Evolutionary conservation across 2,329 filamentous ascomycete species (phyloP).

Genomic region (Exophiala viscosa): DNA sequence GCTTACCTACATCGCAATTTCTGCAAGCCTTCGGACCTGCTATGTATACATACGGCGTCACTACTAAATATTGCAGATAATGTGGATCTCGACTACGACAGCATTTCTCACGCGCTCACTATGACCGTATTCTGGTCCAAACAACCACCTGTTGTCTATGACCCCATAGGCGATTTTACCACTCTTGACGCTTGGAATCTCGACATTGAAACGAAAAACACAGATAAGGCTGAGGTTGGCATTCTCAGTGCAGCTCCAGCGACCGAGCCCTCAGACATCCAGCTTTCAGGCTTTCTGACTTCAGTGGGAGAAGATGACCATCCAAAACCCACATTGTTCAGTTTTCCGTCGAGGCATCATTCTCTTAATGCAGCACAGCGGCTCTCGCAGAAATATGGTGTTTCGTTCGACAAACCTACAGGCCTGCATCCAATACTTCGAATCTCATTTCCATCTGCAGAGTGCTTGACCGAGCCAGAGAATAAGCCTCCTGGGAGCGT

Average conservation of each 20-base stretch:
- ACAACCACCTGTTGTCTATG: conserved; percentile 28
- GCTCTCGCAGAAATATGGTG: conserved; percentile 53
- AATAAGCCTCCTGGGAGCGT: conserved; percentile 43
- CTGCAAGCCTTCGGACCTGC: conserved; percentile 47
- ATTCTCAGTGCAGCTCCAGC: conserved; percentile 63
- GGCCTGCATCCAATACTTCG: conserved; percentile 81
- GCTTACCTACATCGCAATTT: conserved; percentile 51
- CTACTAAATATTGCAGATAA: conserved; percentile 54
- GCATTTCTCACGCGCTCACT: conserved; percentile 61
- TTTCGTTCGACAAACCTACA: conserved; percentile 64
- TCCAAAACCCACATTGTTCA: conserved; percentile 72
- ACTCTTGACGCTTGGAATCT: conserved; percentile 46
- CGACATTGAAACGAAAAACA: conserved; percentile 13
- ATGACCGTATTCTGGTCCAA: conserved; percentile 61
- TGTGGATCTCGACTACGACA: conserved; percentile 75
- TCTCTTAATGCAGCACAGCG: conserved; percentile 41
- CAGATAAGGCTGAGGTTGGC: conserved; percentile 64
- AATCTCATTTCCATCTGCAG: conserved; percentile 56
- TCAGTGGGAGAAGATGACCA: conserved; percentile 72
- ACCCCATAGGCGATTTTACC: conserved; percentile 23
- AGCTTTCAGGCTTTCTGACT: conserved; percentile 71
- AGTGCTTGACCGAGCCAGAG: conserved; percentile 47
- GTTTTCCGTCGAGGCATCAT: conserved; percentile 77
- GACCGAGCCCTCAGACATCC: conserved; percentile 66
- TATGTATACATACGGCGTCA: conserved; percentile 51